Conservation (phyloP, 192 early-diverging fungal genomes). For the Obelidium mucronatum region DNA sequence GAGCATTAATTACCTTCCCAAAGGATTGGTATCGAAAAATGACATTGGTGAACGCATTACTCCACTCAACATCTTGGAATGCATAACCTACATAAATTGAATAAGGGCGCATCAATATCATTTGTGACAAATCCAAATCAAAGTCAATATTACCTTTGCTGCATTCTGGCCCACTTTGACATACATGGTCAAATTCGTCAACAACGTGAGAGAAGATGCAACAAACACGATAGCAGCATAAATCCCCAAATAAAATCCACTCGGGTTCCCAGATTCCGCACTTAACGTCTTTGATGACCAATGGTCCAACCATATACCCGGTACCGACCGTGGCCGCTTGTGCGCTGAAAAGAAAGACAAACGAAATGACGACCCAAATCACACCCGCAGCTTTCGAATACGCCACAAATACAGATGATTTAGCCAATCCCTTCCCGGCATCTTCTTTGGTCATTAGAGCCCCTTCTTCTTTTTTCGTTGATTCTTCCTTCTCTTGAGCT, state of each 20-base stretch:
- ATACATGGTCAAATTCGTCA: constrained; percentile 29
- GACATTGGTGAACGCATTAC: constrained; percentile 57
- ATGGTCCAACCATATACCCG: constrained; percentile 25
- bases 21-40: constrained; percentile 63
- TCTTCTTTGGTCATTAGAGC: constrained; percentile 74
- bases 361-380: constrained; percentile 56
- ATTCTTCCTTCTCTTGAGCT: not conserved
- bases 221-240: constrained; percentile 61
- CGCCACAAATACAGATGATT: constrained; percentile 69
- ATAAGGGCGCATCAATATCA: constrained; percentile 72
- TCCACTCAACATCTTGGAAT: constrained; percentile 34
- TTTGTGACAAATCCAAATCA: constrained; percentile 49
- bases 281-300: not conserved
- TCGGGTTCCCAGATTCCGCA: not conserved
- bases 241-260: constrained; percentile 58
- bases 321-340: constrained; percentile 22
- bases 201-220: not conserved
- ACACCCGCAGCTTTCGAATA: constrained; percentile 75
- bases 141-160: constrained; percentile 11
- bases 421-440: constrained; percentile 75
- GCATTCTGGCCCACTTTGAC: constrained; percentile 22
- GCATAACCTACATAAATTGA: constrained; percentile 19
- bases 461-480: not conserved
- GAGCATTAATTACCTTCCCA: no score
- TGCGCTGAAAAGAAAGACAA: constrained; percentile 40